Conservation (phyloP, 257 asterid species). For the Paraleonurus japonicus region DNA sequence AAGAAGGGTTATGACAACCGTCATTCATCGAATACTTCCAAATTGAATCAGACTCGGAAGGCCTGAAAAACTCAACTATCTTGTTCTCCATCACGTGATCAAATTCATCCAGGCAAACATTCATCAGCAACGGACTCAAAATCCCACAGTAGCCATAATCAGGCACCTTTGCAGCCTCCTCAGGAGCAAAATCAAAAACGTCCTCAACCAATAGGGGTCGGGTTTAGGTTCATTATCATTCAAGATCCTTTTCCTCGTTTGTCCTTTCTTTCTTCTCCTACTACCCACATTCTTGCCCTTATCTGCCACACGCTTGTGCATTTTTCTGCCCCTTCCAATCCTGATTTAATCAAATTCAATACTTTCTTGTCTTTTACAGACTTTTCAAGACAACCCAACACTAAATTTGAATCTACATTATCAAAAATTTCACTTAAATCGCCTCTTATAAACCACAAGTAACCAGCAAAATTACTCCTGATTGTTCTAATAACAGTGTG, state of each 20-base stretch:
- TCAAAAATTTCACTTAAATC: constrained; percentile 64
- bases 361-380: constrained; percentile 72
- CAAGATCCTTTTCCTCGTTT: constrained; percentile 78
- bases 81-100: constrained; percentile 73
- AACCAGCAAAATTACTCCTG: constrained; percentile 93
- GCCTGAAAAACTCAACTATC: constrained; percentile 65
- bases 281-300: constrained; percentile 36
- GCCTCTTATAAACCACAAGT: constrained; percentile 88
- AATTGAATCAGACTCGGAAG: constrained; percentile 68
- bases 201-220: constrained; percentile 89
- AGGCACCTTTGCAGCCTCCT: constrained; percentile 89
- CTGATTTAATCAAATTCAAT: constrained; percentile 67
- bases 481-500: constrained; percentile 88
- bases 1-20: constrained; percentile 93
- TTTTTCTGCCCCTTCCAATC: constrained; percentile 40
- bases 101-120: constrained; percentile 69
- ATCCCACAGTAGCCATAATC: constrained; percentile 80
- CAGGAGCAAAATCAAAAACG: constrained; percentile 86
- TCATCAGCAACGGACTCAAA: constrained; percentile 79
- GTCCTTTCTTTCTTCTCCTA: constrained; percentile 61
- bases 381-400: constrained; percentile 51
- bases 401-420: constrained; percentile 42
- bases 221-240: constrained; percentile 81
- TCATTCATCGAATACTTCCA: constrained; percentile 85
- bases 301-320: constrained; percentile 20